A percentile compares a stretch with the other conserved stretches of the same genome.
Evolutionary conservation across 192 early-diverging fungal species (phyloP).

Genomic region (Obelidium mucronatum): DNA sequence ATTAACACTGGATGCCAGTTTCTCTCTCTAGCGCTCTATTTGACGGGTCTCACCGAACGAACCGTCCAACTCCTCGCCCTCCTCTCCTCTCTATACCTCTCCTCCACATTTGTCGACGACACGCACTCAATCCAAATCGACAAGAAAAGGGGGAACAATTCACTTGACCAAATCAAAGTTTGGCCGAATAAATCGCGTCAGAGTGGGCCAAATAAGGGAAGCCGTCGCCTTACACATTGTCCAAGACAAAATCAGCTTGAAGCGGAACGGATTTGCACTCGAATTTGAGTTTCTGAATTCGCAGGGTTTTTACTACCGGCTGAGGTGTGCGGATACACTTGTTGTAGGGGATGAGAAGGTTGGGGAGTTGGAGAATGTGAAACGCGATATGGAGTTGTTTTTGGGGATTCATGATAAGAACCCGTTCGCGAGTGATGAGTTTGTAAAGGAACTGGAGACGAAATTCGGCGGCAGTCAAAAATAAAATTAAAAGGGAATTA

Average conservation of each 20-base stretch:
- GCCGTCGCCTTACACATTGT: constrained; percentile 17
- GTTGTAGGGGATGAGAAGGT: constrained; percentile 20
- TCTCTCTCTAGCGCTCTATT: background rate
- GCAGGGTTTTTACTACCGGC: background rate
- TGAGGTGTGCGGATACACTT: constrained; percentile 19
- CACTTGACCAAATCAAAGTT: constrained; percentile 8
- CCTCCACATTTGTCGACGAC: background rate
- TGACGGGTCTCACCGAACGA: background rate
- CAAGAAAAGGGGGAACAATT: background rate
- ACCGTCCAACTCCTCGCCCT: background rate
- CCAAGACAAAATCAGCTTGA: background rate
- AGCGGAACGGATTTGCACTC: constrained; percentile 1
- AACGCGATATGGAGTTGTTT: constrained; percentile 1
- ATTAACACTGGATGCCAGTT: no score
- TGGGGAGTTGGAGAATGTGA: background rate
- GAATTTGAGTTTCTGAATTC: background rate
- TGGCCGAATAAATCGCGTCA: background rate
- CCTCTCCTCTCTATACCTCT: background rate
- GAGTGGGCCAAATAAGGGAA: background rate
- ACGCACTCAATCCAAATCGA: background rate
- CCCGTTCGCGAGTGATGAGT: background rate
- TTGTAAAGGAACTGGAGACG: background rate
- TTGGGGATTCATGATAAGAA: background rate
- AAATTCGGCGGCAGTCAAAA: background rate
- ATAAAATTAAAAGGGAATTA: background rate